These are phyloP conservation scores for Plasmodium knowlesi DNA, from an alignment of 169 alveolate genomes.

Conservation along the genomic window DNA sequence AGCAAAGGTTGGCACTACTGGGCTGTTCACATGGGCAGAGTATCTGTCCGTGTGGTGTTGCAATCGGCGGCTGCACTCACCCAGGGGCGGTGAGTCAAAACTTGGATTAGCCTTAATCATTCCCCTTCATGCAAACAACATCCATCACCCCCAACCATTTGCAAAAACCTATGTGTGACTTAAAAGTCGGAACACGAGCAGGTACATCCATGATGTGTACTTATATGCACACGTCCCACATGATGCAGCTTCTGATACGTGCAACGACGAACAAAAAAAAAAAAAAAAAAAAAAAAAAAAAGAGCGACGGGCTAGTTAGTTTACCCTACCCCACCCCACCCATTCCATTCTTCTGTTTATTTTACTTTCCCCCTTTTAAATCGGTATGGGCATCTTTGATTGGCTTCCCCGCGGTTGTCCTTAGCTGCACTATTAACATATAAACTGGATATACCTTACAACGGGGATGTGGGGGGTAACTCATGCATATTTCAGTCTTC, in stretches of 20 bases:
- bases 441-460: neutral
- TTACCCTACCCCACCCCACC: neutral
- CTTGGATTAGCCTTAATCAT: neutral
- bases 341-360: neutral
- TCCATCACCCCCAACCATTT: neutral
- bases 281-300: neutral
- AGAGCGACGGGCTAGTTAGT: neutral
- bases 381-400: neutral
- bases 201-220: neutral
- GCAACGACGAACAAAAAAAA: slow-evolving; percentile 1
- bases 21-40: neutral
- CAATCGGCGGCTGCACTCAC: too few species aligned
- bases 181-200: neutral
- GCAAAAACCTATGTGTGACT: neutral
- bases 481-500: slow-evolving; percentile 16
- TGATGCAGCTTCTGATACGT: neutral
- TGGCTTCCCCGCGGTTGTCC: neutral
- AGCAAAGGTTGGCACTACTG: neutral
- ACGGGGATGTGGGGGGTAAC: neutral
- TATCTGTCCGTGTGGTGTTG: neutral
- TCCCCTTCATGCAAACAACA: neutral
- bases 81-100: too few species aligned
- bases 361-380: neutral
- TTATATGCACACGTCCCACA: neutral
- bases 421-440: neutral